phyloP scores from a whole-genome alignment of 2,329 filamentous ascomycete species.

The Leptosphaerulina australis region DNA sequence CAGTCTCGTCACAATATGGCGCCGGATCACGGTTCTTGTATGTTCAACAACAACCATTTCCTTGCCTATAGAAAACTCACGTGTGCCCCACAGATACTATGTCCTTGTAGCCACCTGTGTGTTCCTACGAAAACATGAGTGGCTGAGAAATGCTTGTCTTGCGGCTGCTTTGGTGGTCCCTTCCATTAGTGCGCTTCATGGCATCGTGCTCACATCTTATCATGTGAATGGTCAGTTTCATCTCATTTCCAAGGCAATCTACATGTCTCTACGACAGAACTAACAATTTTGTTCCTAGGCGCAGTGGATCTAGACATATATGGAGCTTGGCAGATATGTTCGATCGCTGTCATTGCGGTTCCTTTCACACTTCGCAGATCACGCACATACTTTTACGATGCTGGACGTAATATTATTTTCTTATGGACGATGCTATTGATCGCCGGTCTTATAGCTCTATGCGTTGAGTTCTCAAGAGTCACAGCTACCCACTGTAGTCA shows the following conservation, averaged over 20 bases:
- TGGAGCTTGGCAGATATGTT: slow-evolving; percentile 70
- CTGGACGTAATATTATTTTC: slow-evolving; percentile 70
- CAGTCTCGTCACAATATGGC: slow-evolving; percentile 64
- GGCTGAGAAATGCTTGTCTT: slow-evolving; percentile 67
- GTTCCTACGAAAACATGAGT: slow-evolving; percentile 65
- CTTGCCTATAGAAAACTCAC: slow-evolving; percentile 18
- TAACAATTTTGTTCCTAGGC: slow-evolving; percentile 48
- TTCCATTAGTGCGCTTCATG: slow-evolving; percentile 68
- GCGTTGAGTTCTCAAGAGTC: slow-evolving; percentile 68
- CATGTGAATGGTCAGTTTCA: slow-evolving; percentile 62
- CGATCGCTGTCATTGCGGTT: slow-evolving; percentile 68
- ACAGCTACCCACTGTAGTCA: slow-evolving; percentile 52
- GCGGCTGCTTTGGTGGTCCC: slow-evolving; percentile 66
- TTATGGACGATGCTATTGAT: slow-evolving; percentile 68
- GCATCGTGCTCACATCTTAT: slow-evolving; percentile 64
- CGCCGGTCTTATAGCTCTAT: slow-evolving; percentile 65
- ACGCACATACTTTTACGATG: slow-evolving; percentile 67
- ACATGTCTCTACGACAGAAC: slow-evolving; percentile 2
- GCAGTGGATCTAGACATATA: slow-evolving; percentile 72
- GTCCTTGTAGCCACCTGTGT: slow-evolving; percentile 67
- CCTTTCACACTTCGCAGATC: slow-evolving; percentile 67
- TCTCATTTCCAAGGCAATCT: slow-evolving; percentile 1
- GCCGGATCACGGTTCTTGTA: slow-evolving; percentile 60
- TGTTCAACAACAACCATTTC: slow-evolving; percentile 1
- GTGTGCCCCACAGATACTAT: slow-evolving; percentile 60